Percentiles rank a stretch among this genome's conserved stretches.
Conservation (phyloP, 2,329 filamentous ascomycete genomes). For the Aspergillus ruber region DNA sequence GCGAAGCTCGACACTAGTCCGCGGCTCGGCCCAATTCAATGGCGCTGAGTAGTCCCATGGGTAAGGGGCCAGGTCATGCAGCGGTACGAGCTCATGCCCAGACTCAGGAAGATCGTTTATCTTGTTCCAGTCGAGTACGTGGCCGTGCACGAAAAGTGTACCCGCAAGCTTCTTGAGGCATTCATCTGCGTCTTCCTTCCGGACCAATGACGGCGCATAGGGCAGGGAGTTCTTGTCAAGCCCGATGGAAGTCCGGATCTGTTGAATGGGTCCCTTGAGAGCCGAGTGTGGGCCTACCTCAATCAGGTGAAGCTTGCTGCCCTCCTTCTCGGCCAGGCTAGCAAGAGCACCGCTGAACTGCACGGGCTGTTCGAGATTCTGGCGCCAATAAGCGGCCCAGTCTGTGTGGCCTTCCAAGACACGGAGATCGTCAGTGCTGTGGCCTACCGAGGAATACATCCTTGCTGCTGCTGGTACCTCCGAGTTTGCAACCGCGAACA, state of each 20-base stretch:
- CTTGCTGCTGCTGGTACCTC: background rate
- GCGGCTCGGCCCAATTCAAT: slow-evolving; percentile 6
- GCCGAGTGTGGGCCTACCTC: slow-evolving; percentile 26
- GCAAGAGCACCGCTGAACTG: slow-evolving; percentile 23
- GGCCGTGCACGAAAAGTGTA: background rate
- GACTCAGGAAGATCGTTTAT: background rate
- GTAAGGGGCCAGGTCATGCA: slow-evolving; percentile 6
- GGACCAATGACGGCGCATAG: background rate
- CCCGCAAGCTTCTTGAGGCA: background rate
- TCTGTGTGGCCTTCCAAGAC: background rate
- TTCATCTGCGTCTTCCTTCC: background rate
- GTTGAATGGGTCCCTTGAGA: slow-evolving; percentile 15
- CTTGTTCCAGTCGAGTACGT: slow-evolving; percentile 5
- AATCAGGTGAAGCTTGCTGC: background rate
- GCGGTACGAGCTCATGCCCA: no score
- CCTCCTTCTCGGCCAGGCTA: background rate
- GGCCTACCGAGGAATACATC: background rate
- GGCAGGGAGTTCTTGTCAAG: background rate
- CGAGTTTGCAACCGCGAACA: background rate
- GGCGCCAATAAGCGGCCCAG: slow-evolving; percentile 27
- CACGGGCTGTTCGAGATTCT: slow-evolving; percentile 33
- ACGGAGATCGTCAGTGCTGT: background rate
- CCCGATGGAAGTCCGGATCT: slow-evolving; percentile 7
- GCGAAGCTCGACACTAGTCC: background rate
- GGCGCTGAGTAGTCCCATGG: slow-evolving; percentile 5